Evolutionary conservation across 2,329 filamentous ascomycete species (phyloP).

Genomic region (Byssothecium circinans): DNA sequence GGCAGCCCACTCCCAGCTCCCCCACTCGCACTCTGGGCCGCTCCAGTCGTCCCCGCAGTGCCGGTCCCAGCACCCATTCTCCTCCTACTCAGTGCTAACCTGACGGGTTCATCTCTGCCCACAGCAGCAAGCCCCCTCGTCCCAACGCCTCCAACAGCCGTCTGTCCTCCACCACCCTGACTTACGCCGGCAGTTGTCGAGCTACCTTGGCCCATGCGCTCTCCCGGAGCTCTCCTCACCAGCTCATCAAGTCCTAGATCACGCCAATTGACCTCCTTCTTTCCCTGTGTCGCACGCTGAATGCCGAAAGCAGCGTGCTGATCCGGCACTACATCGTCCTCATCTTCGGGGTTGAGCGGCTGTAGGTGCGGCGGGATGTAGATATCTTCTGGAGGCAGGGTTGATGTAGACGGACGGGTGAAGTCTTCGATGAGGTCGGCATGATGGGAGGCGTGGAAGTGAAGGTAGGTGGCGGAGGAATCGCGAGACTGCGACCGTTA

Average conservation of each 20-base stretch:
- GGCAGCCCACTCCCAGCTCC: constrained; percentile 39
- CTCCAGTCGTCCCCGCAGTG: constrained; percentile 8
- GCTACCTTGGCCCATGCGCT: constrained; percentile 9
- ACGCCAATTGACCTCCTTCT: constrained; percentile 73
- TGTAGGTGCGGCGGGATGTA: constrained; percentile 79
- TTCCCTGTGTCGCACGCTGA: constrained; percentile 73
- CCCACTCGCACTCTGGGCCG: constrained; percentile 14
- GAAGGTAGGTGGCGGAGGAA: constrained; percentile 72
- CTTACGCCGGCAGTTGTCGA: constrained; percentile 5
- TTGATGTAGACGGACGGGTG: constrained; percentile 39
- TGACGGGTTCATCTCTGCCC: constrained; percentile 31
- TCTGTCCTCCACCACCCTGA: not conserved
- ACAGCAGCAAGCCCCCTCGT: constrained; percentile 7
- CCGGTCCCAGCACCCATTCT: constrained; percentile 24
- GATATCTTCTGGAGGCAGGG: constrained; percentile 65
- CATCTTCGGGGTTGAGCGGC: constrained; percentile 82
- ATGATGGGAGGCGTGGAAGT: constrained; percentile 71
- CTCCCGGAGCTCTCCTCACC: constrained; percentile 63
- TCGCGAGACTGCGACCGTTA: constrained; percentile 61
- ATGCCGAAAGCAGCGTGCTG: constrained; percentile 89
- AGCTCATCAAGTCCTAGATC: constrained; percentile 73
- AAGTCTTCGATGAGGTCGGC: constrained; percentile 74
- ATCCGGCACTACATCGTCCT: constrained; percentile 85
- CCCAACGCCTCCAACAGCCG: not conserved
- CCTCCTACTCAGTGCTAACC: constrained; percentile 35